phyloP scores from a whole-genome alignment of 345 rosid species.

The Eutrema yunnanense region DNA sequence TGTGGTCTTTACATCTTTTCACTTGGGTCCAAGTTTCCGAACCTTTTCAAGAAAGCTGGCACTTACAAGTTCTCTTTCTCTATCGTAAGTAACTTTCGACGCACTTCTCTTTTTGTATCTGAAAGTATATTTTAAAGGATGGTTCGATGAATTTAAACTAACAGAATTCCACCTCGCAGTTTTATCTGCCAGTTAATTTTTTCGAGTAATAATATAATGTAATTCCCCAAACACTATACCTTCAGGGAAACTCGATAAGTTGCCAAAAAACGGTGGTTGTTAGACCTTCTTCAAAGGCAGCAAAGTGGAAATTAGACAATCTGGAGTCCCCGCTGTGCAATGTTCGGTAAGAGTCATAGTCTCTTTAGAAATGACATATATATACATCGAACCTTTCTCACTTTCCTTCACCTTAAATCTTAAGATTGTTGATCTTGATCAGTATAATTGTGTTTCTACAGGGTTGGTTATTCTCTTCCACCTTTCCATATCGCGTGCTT shows the following conservation, averaged over 20 bases:
- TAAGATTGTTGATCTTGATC: background rate
- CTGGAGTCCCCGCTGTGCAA: background rate
- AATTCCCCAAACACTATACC: background rate
- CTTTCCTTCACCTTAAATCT: background rate
- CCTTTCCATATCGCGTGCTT: slow-evolving; percentile 36
- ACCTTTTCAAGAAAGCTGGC: slow-evolving; percentile 47
- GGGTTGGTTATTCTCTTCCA: slow-evolving; percentile 54
- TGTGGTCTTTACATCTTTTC: slow-evolving; percentile 58
- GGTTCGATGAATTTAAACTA: background rate
- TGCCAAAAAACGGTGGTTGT: slow-evolving; percentile 40
- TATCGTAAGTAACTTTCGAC: slow-evolving; percentile 32
- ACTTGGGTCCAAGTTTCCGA: slow-evolving; percentile 28
- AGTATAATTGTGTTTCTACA: slow-evolving; percentile 18
- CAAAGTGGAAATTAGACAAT: slow-evolving; percentile 38
- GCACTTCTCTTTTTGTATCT: background rate
- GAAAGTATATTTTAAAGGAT: background rate
- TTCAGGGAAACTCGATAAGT: slow-evolving; percentile 35
- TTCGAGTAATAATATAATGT: background rate
- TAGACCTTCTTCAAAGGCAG: slow-evolving; percentile 35
- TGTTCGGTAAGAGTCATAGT: slow-evolving; percentile 30
- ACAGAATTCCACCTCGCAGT: background rate
- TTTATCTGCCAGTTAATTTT: background rate
- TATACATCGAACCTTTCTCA: background rate
- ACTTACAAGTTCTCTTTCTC: slow-evolving; percentile 49
- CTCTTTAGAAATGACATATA: background rate